Percentiles rank a stretch among this genome's conserved stretches.
These are phyloP conservation scores for Ichthyophonus hoferi DNA, from an alignment of 208 protist genomes.

Conservation along the genomic window DNA sequence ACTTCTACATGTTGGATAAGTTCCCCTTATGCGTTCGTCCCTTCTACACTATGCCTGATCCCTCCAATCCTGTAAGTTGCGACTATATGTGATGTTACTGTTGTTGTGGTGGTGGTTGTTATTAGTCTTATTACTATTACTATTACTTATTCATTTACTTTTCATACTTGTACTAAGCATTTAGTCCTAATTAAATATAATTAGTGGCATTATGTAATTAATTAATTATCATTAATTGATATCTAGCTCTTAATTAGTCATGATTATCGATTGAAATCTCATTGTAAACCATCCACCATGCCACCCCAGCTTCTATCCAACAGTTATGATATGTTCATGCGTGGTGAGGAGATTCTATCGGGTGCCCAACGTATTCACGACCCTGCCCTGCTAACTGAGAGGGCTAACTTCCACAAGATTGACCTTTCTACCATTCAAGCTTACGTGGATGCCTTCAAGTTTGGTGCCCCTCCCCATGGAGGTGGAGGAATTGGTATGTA, in stretches of 20 bases:
- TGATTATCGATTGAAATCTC: no score
- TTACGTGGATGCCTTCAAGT: conserved; percentile 97
- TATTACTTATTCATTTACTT: no score
- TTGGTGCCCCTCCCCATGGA: conserved; percentile 93
- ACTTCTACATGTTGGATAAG: conserved; percentile 98
- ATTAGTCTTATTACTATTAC: no score
- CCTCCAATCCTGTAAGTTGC: conserved; percentile 70
- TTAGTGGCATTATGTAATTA: no score
- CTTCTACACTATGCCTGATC: conserved; percentile 99
- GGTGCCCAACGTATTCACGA: conserved; percentile 99
- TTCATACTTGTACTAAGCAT: no score
- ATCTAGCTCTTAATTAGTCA: no score
- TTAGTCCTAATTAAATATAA: no score
- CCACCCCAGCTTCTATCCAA: no score
- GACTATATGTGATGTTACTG: no score
- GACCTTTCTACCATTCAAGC: conserved; percentile 76
- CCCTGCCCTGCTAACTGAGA: conserved; percentile 75
- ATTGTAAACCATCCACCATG: no score
- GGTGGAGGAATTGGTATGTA: conserved; percentile 91
- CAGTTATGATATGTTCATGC: conserved; percentile 98
- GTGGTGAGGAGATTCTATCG: conserved; percentile 98
- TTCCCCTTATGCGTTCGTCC: conserved; percentile 90
- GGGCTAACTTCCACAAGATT: conserved; percentile 71
- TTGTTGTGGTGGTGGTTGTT: no score
- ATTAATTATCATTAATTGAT: no score